Percentiles rank a stretch among this genome's conserved stretches.
Evolutionary conservation across 352 stramenopile species (phyloP).

Genomic region (Phytophthora aleatoria): DNA sequence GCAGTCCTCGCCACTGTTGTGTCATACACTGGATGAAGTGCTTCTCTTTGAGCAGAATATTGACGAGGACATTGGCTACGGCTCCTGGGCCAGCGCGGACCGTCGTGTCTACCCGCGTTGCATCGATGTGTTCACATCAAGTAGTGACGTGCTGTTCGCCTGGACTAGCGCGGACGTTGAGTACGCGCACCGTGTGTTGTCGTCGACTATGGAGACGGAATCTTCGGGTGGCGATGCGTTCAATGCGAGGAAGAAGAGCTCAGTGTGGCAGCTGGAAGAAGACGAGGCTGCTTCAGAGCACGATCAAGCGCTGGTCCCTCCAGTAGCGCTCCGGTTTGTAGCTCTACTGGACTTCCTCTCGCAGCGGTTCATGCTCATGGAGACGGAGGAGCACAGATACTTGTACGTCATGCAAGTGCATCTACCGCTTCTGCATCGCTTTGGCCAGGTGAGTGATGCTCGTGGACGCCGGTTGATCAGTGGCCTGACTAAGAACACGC

Average conservation of each 20-base stretch:
- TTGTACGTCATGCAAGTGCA: constrained; percentile 83
- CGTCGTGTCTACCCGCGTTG: constrained; percentile 55
- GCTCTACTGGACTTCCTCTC: constrained; percentile 72
- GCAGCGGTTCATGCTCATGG: constrained; percentile 65
- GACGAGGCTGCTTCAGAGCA: constrained; percentile 1
- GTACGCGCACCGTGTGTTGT: constrained; percentile 54
- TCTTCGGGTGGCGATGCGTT: not conserved
- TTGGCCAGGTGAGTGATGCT: constrained; percentile 37
- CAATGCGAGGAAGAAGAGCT: constrained; percentile 10
- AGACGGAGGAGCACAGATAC: constrained; percentile 67
- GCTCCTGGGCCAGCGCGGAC: constrained; percentile 47
- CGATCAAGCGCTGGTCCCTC: constrained; percentile 26
- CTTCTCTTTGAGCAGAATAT: constrained; percentile 72
- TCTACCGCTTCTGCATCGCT: constrained; percentile 49
- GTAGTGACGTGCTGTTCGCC: constrained; percentile 55
- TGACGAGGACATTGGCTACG: constrained; percentile 70
- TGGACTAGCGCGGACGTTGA: constrained; percentile 69
- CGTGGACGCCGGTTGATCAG: constrained; percentile 25
- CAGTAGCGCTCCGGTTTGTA: constrained; percentile 42
- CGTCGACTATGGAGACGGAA: constrained; percentile 22
- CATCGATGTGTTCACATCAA: constrained; percentile 64
- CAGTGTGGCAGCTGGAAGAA: constrained; percentile 32
- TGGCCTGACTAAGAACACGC: constrained; percentile 15
- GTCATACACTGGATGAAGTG: constrained; percentile 76
- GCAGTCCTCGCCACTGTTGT: constrained; percentile 56